Evolutionary conservation across 257 asterid genomes (phyloP).

Genomic region (Solanum bulbocastanum): DNA sequence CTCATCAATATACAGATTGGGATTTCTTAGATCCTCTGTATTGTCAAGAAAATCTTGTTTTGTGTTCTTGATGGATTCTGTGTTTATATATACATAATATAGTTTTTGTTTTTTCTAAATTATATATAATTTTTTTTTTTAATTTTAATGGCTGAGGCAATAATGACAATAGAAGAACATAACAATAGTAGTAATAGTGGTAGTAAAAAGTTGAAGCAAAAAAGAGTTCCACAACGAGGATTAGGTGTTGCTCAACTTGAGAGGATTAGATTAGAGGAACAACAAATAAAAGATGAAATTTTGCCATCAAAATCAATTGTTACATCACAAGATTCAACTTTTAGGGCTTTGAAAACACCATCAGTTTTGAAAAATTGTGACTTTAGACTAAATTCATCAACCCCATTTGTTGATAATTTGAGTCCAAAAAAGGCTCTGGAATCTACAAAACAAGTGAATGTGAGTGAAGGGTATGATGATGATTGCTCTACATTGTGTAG

Average conservation of each 20-base stretch:
- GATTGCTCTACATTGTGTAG: slow-evolving; percentile 37
- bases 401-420: slow-evolving; percentile 21
- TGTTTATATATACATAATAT: slow-evolving; percentile 6
- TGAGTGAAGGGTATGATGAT: slow-evolving; percentile 16
- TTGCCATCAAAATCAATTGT: slow-evolving; percentile 16
- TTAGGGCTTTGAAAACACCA: slow-evolving; percentile 26
- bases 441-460: slow-evolving; percentile 18
- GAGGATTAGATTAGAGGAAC: slow-evolving; percentile 68
- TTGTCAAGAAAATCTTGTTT: slow-evolving; percentile 22
- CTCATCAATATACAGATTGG: background rate
- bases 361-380: slow-evolving; percentile 20
- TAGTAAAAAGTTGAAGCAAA: slow-evolving; percentile 54
- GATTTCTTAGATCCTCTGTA: slow-evolving; percentile 30
- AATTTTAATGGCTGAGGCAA: slow-evolving; percentile 37
- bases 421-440: slow-evolving; percentile 17
- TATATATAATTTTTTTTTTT: background rate
- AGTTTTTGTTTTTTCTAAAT: slow-evolving; percentile 1
- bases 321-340: slow-evolving; percentile 11
- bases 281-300: slow-evolving; percentile 42
- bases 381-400: slow-evolving; percentile 26
- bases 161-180: slow-evolving; percentile 60
- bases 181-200: slow-evolving; percentile 27
- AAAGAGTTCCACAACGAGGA: slow-evolving; percentile 83
- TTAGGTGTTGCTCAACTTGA: slow-evolving; percentile 95
- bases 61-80: slow-evolving; percentile 15